phyloP scores from a whole-genome alignment of 305 asterid species.

The Fraxinus floribunda region DNA sequence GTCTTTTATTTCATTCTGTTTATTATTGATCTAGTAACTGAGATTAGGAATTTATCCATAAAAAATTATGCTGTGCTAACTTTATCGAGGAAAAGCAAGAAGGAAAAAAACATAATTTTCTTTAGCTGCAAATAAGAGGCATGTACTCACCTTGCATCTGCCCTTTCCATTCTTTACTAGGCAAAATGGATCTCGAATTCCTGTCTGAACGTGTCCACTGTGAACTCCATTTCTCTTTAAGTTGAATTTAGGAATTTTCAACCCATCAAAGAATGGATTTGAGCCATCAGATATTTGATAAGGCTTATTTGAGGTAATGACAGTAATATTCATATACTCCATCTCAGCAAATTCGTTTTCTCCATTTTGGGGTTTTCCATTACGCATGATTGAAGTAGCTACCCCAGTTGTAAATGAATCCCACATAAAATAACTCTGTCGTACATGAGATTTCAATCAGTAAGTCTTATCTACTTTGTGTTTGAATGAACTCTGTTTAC shows the following conservation, averaged over 20 bases:
- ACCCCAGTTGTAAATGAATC: conserved; percentile 76
- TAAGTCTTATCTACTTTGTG: not conserved
- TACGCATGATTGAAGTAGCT: conserved; percentile 78
- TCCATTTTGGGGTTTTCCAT: conserved; percentile 34
- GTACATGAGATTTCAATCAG: conserved; percentile 11
- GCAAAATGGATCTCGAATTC: conserved; percentile 74
- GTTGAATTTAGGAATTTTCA: conserved; percentile 46
- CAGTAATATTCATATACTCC: conserved; percentile 78
- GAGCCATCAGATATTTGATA: conserved; percentile 68
- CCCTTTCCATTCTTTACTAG: conserved; percentile 56
- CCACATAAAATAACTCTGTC: conserved; percentile 91
- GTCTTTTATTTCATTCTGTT: not conserved
- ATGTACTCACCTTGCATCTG: conserved; percentile 59
- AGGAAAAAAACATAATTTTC: not conserved
- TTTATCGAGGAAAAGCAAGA: not conserved
- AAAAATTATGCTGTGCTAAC: not conserved
- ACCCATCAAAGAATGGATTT: conserved; percentile 64
- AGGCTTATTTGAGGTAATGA: conserved; percentile 76
- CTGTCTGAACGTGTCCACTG: conserved; percentile 80
- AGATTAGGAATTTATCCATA: not conserved
- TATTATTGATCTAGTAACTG: not conserved
- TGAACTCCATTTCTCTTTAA: conserved; percentile 56
- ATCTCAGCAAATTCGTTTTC: conserved; percentile 80
- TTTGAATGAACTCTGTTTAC: not conserved
- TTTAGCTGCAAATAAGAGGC: not conserved